A percentile compares a stretch with the other conserved stretches of the same genome.
Conservation (phyloP, 2,329 filamentous ascomycete species). For the Leptographium wingfieldii region DNA sequence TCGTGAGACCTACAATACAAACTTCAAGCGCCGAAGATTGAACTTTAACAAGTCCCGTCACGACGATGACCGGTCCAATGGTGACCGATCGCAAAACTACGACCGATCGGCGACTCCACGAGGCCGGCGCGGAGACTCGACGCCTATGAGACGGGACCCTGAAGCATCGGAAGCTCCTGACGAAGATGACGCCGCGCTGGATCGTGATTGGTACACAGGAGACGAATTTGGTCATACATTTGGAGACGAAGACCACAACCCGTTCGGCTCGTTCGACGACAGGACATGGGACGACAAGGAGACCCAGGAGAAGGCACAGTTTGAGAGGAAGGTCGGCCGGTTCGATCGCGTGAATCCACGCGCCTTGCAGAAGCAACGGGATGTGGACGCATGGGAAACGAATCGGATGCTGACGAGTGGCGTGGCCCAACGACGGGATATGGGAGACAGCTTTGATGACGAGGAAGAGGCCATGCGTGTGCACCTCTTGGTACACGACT, state of each 20-base stretch:
- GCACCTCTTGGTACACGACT: conserved; percentile 84
- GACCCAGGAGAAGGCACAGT: conserved; percentile 57
- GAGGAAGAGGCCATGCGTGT: conserved; percentile 84
- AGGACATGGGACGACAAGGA: conserved; percentile 59
- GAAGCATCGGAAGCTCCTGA: conserved; percentile 48
- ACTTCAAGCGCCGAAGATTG: conserved; percentile 50
- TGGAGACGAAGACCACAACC: conserved; percentile 86
- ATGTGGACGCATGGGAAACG: conserved; percentile 96
- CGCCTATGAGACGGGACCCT: conserved; percentile 42
- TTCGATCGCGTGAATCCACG: conserved; percentile 56
- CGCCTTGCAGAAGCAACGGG: conserved; percentile 75
- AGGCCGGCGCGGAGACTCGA: conserved; percentile 13
- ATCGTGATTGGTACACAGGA: conserved; percentile 86
- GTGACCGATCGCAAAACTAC: conserved; percentile 33
- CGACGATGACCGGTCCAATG: conserved; percentile 43
- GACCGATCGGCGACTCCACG: conserved; percentile 14
- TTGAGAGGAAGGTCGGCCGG: conserved; percentile 67
- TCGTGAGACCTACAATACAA: conserved; percentile 10
- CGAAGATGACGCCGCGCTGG: conserved; percentile 62
- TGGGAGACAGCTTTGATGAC: conserved; percentile 71
- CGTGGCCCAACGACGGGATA: conserved; percentile 78
- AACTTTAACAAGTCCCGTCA: conserved; percentile 39
- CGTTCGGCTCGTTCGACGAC: conserved; percentile 66
- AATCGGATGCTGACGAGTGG: conserved; percentile 97
- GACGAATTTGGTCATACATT: conserved; percentile 75